Evolutionary conservation across 192 early-diverging fungal species (phyloP), one percentile per base, ranked within the genome.

Genomic region (Entrophospora sp.): DNA sequence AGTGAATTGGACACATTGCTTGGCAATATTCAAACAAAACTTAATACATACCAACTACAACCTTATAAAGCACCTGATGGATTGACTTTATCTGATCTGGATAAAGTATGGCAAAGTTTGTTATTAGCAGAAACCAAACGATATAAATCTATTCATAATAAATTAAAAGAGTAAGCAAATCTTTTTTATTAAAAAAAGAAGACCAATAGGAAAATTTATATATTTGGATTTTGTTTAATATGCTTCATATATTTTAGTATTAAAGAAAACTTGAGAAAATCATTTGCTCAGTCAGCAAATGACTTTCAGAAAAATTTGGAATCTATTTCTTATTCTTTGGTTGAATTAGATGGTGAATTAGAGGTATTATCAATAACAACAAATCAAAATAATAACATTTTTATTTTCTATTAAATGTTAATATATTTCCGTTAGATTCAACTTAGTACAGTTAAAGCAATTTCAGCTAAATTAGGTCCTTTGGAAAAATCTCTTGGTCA

Each of bases 21-120:
- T 42, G 90, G 95, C 20, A 96, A 98, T 69, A 96, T 98, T 68
- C 92, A 94, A 68, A 98, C 94, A 51, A 98, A 98, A 78, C 80
- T 94, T 18, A 93, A 90, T 68, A 98, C 96, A 0, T 98, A 98
- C 72, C 91, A 95, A 51, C 75, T 97, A 46, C 77, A 81, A 28
- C 85, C 92, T 13, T 98, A 95, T 69, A 67, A 76, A 59, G 93
- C 96, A 30, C 90, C 90, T 43, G 66, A 73, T 3, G 94, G 92
- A 4, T 69, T 89, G 35, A 80, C 83, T 4, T 72, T 81, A 18
- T 57, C 69, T 24, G 86, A 88, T 73, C 40, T 59, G 22, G 67
- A 93, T 56, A 63, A 78, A 42, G 72, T 76, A 32, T 98, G 96
- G 96, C 74, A 81, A 32, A 72, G 71, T 48, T 83, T 93, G 25